Evolutionary conservation across 2,329 filamentous ascomycete species (phyloP).

Genomic region (Aureobasidium sp.): DNA sequence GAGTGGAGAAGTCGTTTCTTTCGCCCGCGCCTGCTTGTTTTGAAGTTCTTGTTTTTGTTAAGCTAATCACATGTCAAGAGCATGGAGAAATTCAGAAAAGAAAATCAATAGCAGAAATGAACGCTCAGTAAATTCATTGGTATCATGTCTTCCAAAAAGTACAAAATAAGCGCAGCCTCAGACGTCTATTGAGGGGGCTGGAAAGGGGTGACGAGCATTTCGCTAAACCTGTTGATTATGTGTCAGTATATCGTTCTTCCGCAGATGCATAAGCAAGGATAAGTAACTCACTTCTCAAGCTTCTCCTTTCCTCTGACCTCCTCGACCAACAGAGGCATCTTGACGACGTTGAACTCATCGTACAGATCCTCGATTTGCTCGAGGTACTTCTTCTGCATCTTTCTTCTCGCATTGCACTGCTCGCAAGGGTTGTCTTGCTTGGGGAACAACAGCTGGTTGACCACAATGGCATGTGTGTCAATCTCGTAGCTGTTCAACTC

Average conservation of each 20-base stretch:
- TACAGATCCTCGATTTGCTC: constrained; percentile 98
- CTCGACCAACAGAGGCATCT: constrained; percentile 93
- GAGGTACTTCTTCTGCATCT: constrained; percentile 99
- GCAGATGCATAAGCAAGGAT: too few relatives aligned
- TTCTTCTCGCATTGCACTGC: constrained; percentile 87
- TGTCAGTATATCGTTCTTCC: constrained; percentile 18
- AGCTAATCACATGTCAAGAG: not conserved
- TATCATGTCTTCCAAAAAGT: constrained; percentile 14
- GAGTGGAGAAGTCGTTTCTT: not conserved
- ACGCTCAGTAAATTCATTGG: constrained; percentile 12
- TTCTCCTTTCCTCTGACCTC: constrained; percentile 94
- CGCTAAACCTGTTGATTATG: constrained; percentile 53
- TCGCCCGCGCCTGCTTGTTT: not conserved
- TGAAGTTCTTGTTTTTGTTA: not conserved
- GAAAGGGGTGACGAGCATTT: constrained; percentile 73
- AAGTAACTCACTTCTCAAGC: constrained; percentile 58
- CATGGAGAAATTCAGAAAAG: not conserved
- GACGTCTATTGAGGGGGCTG: constrained; percentile 49
- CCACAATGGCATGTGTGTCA: constrained; percentile 94
- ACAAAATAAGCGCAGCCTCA: not conserved
- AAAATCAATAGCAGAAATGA: not conserved
- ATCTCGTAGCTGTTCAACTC: constrained; percentile 89
- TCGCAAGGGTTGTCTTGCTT: constrained; percentile 79
- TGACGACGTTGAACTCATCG: constrained; percentile 97
- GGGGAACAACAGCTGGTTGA: constrained; percentile 95